Conservation (phyloP, 2,329 filamentous ascomycete species). For the Fusarium annulatum region DNA sequence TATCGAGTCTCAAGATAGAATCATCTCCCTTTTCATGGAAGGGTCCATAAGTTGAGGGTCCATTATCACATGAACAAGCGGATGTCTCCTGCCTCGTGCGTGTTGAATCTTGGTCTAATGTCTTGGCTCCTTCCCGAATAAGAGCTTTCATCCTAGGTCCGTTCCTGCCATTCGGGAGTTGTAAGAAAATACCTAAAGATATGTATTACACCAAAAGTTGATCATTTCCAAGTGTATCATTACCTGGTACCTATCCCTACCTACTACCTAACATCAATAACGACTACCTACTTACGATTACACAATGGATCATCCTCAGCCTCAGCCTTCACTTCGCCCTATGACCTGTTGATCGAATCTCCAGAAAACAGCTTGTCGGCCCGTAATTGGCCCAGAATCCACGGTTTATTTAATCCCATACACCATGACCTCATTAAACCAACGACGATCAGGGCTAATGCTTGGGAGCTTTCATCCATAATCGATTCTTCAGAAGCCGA, state of each 20-base stretch:
- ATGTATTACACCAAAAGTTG: conserved; percentile 9
- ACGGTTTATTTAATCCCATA: conserved; percentile 21
- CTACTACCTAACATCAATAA: not conserved
- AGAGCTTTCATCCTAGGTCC: conserved; percentile 1
- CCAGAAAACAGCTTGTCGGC: conserved; percentile 23
- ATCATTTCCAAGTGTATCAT: not conserved
- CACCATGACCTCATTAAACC: conserved; percentile 42
- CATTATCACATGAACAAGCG: conserved; percentile 40
- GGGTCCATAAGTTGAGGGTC: conserved; percentile 14
- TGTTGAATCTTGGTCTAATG: not conserved
- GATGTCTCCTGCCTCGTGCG: not conserved
- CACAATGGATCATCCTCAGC: conserved; percentile 1
- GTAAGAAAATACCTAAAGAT: not conserved
- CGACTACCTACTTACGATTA: not conserved
- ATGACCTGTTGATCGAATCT: conserved; percentile 27
- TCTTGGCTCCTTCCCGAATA: conserved; percentile 36
- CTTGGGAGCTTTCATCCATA: conserved; percentile 6
- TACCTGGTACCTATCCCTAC: not conserved
- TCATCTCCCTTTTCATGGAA: conserved; percentile 1
- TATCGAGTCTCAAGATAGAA: not conserved
- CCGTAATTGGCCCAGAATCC: conserved; percentile 32
- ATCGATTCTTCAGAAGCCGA: not conserved
- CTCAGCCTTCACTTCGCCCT: conserved; percentile 10
- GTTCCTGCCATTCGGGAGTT: conserved; percentile 19
- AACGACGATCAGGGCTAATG: conserved; percentile 14